Evolutionary conservation across 2,329 filamentous ascomycete genomes (phyloP), one percentile per base, ranked within the genome.

Genomic region (Trichoderma oligosporum): DNA sequence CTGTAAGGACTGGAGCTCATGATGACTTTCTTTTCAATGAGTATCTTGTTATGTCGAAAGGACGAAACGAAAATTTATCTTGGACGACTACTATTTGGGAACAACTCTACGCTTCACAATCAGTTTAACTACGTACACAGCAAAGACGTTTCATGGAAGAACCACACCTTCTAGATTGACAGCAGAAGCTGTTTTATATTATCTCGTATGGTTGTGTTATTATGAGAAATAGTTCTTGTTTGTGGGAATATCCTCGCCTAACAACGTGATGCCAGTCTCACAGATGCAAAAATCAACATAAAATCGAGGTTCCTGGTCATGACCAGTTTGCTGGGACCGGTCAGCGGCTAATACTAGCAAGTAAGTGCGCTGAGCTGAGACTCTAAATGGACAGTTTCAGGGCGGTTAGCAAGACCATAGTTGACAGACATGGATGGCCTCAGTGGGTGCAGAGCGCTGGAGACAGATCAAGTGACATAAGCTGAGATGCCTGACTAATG

Each of bases 1-100:
- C 45, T 59, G 46, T 63, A 63, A 1, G 61, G 56, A 11, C 4
- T 44, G 3, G 60, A 41, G 4, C 41, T 42, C 61, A 64, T 39
- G 27, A 11, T 31, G 6, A 5, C 27, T 64, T 38, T 24, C 9
- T 45, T 4, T 45, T 9, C 27, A 11, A 27, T 7, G 4, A n/a
- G n/a, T n/a, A 9, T 8, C 11, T 24, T 27, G 9, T 14, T 18
- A n/a, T n/a, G n/a, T n/a, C n/a, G n/a, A n/a, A n/a, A n/a, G n/a
- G n/a, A n/a, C n/a, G n/a, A n/a, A n/a, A n/a, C n/a, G n/a, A n/a
- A n/a, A n/a, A n/a, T n/a, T n/a, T n/a, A n/a, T n/a, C n/a, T n/a
- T 41, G 42, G 7, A n/a, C 4, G 7, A 33, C 36, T 38, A 9
- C n/a, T 12, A 11, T 24, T 24, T 9, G 8, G 51, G 22, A 24